phyloP scores from a whole-genome alignment of 805 yeast species.

The Hanseniaspora occidentalis region DNA sequence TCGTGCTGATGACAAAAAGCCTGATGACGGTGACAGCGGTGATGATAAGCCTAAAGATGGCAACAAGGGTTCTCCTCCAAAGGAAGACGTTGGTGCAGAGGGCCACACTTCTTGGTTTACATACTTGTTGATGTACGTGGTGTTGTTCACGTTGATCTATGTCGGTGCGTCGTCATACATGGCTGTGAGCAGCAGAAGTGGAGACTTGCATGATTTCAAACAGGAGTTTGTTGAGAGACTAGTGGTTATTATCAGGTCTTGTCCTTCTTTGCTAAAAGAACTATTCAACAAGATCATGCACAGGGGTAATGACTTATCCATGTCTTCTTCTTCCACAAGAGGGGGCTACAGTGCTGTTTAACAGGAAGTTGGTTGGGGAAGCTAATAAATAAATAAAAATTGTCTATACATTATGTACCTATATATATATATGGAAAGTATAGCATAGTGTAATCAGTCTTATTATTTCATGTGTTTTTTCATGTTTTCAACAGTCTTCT shows the following conservation, averaged over 20 bases:
- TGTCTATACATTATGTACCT: neutral
- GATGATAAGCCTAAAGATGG: conserved; percentile 16
- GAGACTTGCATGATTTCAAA: conserved; percentile 51
- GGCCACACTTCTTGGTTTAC: conserved; percentile 38
- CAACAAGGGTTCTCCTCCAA: no score
- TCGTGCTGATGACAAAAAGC: conserved; percentile 15
- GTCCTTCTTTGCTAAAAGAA: conserved; percentile 59
- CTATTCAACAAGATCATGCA: conserved; percentile 55
- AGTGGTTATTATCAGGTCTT: conserved; percentile 40
- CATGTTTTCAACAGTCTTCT: conserved; percentile 57
- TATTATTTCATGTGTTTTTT: conserved; percentile 29
- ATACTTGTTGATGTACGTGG: conserved; percentile 60
- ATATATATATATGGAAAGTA: neutral
- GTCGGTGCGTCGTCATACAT: conserved; percentile 60
- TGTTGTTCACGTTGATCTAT: conserved; percentile 66
- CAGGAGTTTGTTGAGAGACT: conserved; percentile 65
- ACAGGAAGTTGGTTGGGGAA: no score
- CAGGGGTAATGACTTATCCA: conserved; percentile 16
- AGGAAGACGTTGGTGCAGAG: conserved; percentile 19
- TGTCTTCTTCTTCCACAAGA: conserved; percentile 25
- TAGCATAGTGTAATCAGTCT: no score
- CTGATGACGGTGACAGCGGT: conserved; percentile 12
- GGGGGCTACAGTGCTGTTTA: conserved; percentile 93
- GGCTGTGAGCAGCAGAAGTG: conserved; percentile 58
- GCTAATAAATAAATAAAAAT: neutral